Conservation (phyloP, 2,329 filamentous ascomycete species). For the Dactylellina haptotyla region DNA sequence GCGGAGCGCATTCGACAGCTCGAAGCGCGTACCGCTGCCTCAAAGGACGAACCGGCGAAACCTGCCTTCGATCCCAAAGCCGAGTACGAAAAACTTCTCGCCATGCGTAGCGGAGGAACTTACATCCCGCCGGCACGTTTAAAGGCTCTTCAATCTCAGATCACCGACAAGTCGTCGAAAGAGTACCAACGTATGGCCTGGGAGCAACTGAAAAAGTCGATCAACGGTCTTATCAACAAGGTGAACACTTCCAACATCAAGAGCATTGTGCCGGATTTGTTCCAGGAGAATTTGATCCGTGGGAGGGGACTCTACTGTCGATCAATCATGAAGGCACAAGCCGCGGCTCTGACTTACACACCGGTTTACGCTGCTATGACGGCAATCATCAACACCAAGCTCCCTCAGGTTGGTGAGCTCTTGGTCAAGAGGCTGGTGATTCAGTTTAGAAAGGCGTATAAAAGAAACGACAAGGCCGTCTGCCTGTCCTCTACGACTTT, state of each 20-base stretch:
- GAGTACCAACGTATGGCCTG: conserved; percentile 99
- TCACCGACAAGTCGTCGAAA: conserved; percentile 94
- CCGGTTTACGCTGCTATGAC: conserved; percentile 96
- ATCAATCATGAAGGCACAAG: conserved; percentile 98
- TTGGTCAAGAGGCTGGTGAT: conserved; percentile 84
- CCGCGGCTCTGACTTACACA: conserved; percentile 92
- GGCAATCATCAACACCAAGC: conserved; percentile 95
- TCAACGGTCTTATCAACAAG: conserved; percentile 99
- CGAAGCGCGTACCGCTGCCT: conserved; percentile 65
- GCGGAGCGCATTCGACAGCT: conserved; percentile 66
- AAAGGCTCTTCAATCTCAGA: conserved; percentile 91
- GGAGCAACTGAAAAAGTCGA: conserved; percentile 98
- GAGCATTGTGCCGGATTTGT: conserved; percentile 93
- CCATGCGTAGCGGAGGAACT: conserved; percentile 91
- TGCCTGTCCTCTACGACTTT: conserved; percentile 94
- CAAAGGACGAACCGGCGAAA: conserved; percentile 76
- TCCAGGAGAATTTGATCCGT: conserved; percentile 90
- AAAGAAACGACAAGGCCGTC: conserved; percentile 92
- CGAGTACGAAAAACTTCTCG: conserved; percentile 91
- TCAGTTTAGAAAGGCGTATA: conserved; percentile 97
- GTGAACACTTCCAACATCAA: conserved; percentile 99
- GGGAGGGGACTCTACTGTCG: conserved; percentile 92
- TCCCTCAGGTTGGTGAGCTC: conserved; percentile 92
- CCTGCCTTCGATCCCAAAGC: conserved; percentile 89
- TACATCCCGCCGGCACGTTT: conserved; percentile 94